These are phyloP conservation scores for Coprinellus micaceus DNA, from an alignment of 768 basidiomycete genomes.

Conservation along the genomic window DNA sequence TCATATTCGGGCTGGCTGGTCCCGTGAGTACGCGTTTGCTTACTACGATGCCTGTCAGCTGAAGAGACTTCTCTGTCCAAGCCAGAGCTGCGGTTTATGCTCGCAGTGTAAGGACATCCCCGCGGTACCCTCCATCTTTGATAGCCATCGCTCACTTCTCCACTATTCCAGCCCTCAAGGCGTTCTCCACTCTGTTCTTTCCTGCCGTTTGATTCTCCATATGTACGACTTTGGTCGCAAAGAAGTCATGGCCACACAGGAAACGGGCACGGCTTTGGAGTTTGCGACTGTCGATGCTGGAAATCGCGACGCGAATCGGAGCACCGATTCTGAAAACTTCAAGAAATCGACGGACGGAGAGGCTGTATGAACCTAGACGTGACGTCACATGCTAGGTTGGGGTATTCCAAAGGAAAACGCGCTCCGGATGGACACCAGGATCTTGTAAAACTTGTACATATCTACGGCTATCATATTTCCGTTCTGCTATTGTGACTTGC, in stretches of 20 bases:
- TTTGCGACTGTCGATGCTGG: neutral
- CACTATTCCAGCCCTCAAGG: slow-evolving; percentile 8
- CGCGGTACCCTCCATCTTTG: neutral
- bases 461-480: too few relatives aligned
- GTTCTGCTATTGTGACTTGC: too few relatives aligned
- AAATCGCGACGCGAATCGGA: neutral
- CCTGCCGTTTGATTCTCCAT: slow-evolving; percentile 10
- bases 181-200: slow-evolving; percentile 9
- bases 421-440: too few relatives aligned
- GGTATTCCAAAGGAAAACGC: too few relatives aligned
- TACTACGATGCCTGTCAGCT: neutral
- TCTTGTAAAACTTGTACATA: too few relatives aligned
- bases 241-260: neutral
- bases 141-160: neutral
- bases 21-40: neutral
- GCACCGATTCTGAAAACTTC: too few relatives aligned
- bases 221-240: slow-evolving; percentile 5
- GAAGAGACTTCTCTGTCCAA: neutral
- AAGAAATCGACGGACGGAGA: too few relatives aligned
- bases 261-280: slow-evolving; percentile 1
- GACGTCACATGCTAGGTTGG: too few relatives aligned
- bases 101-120: slow-evolving; percentile 1
- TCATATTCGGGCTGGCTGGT: slow-evolving; percentile 6
- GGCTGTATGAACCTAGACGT: too few relatives aligned
- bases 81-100: slow-evolving; percentile 10